Evolutionary conservation across 2,329 filamentous ascomycete species (phyloP).

Genomic region (Cryphonectria japonica): DNA sequence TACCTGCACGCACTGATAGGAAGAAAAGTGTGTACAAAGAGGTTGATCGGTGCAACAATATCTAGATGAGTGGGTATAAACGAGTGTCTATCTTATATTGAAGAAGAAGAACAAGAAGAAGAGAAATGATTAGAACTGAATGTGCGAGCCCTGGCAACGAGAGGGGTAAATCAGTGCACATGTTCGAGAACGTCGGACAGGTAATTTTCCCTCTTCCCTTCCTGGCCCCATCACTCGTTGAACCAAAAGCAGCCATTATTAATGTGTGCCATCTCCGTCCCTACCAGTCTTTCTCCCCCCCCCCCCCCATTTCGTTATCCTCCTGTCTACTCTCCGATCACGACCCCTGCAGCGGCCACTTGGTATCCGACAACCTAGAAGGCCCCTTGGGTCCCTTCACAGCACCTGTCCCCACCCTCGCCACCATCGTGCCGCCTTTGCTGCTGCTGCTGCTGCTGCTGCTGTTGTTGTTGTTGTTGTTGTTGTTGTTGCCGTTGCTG

Average conservation of each 20-base stretch:
- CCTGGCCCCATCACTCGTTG: too few species aligned
- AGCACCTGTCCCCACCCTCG: background rate
- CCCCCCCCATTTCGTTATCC: background rate
- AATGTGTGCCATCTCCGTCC: too few species aligned
- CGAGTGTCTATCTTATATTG: background rate
- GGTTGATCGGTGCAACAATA: background rate
- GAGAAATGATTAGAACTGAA: background rate
- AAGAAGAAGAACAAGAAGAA: background rate
- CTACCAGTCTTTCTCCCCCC: background rate
- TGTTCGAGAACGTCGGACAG: too few species aligned
- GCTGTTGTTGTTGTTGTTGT: background rate
- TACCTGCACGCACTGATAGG: too few species aligned
- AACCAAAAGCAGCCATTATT: too few species aligned
- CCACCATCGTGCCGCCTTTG: background rate
- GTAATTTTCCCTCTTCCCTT: too few species aligned
- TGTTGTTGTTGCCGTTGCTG: background rate
- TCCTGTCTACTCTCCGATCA: background rate
- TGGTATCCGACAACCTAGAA: slow-evolving; percentile 18
- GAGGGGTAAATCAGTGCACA: too few species aligned
- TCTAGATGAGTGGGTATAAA: background rate
- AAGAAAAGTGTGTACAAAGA: too few species aligned
- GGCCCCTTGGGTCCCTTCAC: background rate
- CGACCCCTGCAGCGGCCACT: slow-evolving; percentile 23
- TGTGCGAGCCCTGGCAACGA: background rate
- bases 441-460: background rate